Base-by-base conservation (phyloP, 2,329 filamentous ascomycete genomes). In the Colletotrichum coccodes region DNA sequence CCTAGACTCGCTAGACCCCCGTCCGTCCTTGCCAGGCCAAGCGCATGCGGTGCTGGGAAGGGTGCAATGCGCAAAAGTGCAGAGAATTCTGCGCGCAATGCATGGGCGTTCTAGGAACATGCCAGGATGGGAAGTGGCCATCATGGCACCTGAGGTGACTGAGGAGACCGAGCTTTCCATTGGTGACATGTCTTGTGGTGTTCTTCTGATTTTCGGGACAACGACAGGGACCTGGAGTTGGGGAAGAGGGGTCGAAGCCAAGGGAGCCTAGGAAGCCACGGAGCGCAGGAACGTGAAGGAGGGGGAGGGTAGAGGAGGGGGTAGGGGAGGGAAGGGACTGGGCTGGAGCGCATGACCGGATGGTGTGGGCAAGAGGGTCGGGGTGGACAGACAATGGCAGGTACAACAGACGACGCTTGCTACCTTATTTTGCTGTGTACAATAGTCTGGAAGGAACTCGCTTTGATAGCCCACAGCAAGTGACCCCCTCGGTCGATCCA, bases 61-160 rank as follows among this genome's bases (percentile, higher is more conserved):
- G 50, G 42, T 36, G 30, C 30, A 46, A 59, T 46, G 42, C 42
- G 30, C 4, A 46, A 59, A 38, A 21, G 50, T 14, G 2, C 44
- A 50, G 44, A 50, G 44, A 40, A 50, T 50, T 50, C 32, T 60
- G 46, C 36, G 38, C 34, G 30, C 53, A 38, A 49, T 30, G 42
- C 60, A 23, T 50, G 34, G 47, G 59, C 59, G 42, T 60, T 52
- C 66, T 56, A 30, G 66, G 66, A 52, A 60, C 49, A 69, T 69
- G 62, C 66, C 44, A 36, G 66, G 61, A 56, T 36, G 30, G 56
- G 40, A 57, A 54, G 47, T 59, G 53, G 26, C 38, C 65, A 64
- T 59, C 60, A 68, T 59, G 65, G 54, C 49, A 65, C 62, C 61
- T 60, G 54, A 54, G 54, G 49, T 69, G 66, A 63, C 54, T 34